phyloP scores from a whole-genome alignment of 2,329 filamentous ascomycete species.

The Colletotrichum godetiae region DNA sequence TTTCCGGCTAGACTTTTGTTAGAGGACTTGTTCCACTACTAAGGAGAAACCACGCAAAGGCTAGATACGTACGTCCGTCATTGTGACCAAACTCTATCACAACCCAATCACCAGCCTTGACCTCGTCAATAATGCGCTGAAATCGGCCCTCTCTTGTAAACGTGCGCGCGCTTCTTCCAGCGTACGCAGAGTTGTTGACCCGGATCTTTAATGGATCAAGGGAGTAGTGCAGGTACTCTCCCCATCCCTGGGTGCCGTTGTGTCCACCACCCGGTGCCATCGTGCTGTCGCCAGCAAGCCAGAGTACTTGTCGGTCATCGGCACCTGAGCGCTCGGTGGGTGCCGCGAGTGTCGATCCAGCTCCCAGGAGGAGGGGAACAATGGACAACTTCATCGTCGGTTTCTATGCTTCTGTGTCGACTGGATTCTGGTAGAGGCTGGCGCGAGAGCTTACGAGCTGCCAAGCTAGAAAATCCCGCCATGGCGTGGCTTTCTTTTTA shows the following conservation, averaged over 20 bases:
- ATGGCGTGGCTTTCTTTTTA: background rate
- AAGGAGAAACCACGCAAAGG: background rate
- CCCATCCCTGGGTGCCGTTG: conserved; percentile 68
- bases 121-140: conserved; percentile 61
- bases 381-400: background rate
- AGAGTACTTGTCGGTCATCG: conserved; percentile 52
- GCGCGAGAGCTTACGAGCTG: background rate
- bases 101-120: conserved; percentile 71
- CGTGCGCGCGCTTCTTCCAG: conserved; percentile 74
- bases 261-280: conserved; percentile 61
- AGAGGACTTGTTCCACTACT: background rate
- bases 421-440: too few species aligned
- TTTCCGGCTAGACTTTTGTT: background rate
- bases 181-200: conserved; percentile 72
- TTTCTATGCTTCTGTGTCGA: background rate
- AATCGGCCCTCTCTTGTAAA: conserved; percentile 76
- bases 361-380: background rate
- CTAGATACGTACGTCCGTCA: conserved; percentile 63
- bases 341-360: background rate
- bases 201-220: conserved; percentile 41
- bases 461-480: too few species aligned
- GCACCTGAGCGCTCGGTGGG: conserved; percentile 4
- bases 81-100: conserved; percentile 81
- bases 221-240: conserved; percentile 67
- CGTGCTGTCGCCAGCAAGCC: conserved; percentile 70